phyloP scores from a whole-genome alignment of 2,329 filamentous ascomycete species.

The Zarea fungicola region DNA sequence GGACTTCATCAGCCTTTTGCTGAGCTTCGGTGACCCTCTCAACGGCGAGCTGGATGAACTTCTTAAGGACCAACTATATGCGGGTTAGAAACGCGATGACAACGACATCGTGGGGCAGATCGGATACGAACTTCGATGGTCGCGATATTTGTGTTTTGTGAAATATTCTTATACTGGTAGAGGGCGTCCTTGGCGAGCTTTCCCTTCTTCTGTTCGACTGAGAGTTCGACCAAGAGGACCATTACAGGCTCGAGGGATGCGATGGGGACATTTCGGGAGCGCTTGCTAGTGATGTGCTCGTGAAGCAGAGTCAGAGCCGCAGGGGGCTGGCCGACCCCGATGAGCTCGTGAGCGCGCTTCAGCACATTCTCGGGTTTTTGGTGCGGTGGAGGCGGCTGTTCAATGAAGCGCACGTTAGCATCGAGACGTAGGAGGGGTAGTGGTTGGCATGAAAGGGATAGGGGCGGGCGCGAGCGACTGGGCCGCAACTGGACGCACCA shows the following conservation, averaged over 20 bases:
- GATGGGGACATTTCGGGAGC: conserved; percentile 96
- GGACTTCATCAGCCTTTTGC: conserved; percentile 91
- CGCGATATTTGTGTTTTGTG: conserved; percentile 96
- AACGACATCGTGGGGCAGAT: not conserved
- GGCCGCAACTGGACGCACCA: conserved; percentile 31
- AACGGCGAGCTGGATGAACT: conserved; percentile 95
- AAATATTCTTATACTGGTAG: conserved; percentile 99
- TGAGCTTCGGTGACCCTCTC: conserved; percentile 95
- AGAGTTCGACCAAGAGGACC: conserved; percentile 94
- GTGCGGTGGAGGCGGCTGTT: conserved; percentile 87
- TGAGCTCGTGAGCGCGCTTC: conserved; percentile 97
- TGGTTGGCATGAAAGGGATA: not conserved
- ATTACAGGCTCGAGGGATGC: conserved; percentile 95
- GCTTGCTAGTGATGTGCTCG: conserved; percentile 98
- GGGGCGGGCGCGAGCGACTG: not conserved
- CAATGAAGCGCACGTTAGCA: conserved; percentile 22
- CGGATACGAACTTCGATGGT: conserved; percentile 75
- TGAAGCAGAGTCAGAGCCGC: conserved; percentile 92
- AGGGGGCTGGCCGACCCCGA: conserved; percentile 89
- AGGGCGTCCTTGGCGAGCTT: conserved; percentile 98
- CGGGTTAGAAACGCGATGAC: conserved; percentile 15
- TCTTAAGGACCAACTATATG: conserved; percentile 78
- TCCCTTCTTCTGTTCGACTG: conserved; percentile 94
- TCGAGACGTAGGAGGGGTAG: conserved; percentile 27
- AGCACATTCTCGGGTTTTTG: conserved; percentile 99